Conservation (phyloP, 2,329 filamentous ascomycete genomes). For the Penicillium sp. region DNA sequence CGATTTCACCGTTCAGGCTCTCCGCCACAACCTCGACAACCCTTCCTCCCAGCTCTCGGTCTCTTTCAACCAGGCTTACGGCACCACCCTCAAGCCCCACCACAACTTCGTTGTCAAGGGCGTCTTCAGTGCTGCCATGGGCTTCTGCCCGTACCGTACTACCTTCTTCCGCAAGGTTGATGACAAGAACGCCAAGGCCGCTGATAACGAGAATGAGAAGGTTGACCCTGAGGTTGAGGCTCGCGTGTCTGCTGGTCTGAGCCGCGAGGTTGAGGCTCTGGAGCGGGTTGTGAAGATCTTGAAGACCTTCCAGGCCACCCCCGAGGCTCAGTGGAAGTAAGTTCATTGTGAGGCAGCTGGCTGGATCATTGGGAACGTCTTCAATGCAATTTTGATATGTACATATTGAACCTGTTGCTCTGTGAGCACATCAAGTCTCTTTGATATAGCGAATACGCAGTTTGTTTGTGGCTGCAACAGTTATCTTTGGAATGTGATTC, state of each 20-base stretch:
- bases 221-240: slow-evolving; percentile 36
- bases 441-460: slow-evolving; percentile 17
- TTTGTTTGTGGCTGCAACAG: background rate
- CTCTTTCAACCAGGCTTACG: slow-evolving; percentile 86
- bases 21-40: slow-evolving; percentile 73
- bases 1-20: slow-evolving; percentile 86
- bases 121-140: slow-evolving; percentile 90
- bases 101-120: slow-evolving; percentile 89
- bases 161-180: slow-evolving; percentile 89
- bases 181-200: slow-evolving; percentile 48
- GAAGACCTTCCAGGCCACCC: slow-evolving; percentile 59
- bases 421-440: slow-evolving; percentile 15
- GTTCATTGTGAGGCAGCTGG: background rate
- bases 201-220: background rate
- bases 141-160: slow-evolving; percentile 86
- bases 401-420: slow-evolving; percentile 20
- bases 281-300: slow-evolving; percentile 78
- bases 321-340: slow-evolving; percentile 51
- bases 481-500: background rate
- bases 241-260: slow-evolving; percentile 54
- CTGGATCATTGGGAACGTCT: slow-evolving; percentile 4
- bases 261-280: slow-evolving; percentile 72
- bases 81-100: slow-evolving; percentile 82
- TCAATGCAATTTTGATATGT: slow-evolving; percentile 17
- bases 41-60: slow-evolving; percentile 71